Evolutionary conservation across 192 early-diverging fungal genomes (phyloP), one percentile per base, ranked within the genome.

Genomic region (Coemansia sp.): DNA sequence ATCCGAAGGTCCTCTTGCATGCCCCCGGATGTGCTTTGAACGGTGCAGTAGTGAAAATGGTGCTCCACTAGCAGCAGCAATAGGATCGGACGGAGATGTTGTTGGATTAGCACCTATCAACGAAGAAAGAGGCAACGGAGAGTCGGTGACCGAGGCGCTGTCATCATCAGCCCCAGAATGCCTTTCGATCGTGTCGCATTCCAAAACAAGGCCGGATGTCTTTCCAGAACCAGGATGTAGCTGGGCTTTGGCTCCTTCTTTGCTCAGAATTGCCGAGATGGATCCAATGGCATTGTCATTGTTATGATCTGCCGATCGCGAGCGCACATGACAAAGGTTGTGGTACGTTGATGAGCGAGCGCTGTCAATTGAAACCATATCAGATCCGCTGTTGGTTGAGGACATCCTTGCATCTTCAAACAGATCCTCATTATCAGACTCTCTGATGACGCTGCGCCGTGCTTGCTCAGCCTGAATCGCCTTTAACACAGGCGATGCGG

Each of bases 381-480:
- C 55, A 17, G 62, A 56, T 17, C 69, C 73, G 11, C 32, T 48
- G 20, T 60, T 60, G 2, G 42, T 67, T 7, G 38, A 39, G 45
- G 70, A 72, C 57, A 17, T 41, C 4, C 63, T 60, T 1, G 70
- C 67, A 19, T 78, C 70, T 17, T 78, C 56, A 51, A 54, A 66
- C 19, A 49, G 70, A 16, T 70, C 77, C 22, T 74, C 72, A 11
- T 57, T 41, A n/a, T 70, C 72, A 0, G 57, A 11, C 32, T 72
- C 70, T 42, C 58, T 65, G 44, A 66, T 54, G 5, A 55, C 54
- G 45, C 50, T 67, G 17, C 77, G 71, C 44, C 66, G 71, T 1
- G 66, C 69, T 59, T 71, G 63, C 62, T 80, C 77, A 4, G 77
- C 72, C 61, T 74, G 68, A 41, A 79, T 79, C 4, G 77, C 77